These are phyloP conservation scores for Pelargonium cotyledonis DNA, from an alignment of 441 rosid species.

Conservation along the genomic window DNA sequence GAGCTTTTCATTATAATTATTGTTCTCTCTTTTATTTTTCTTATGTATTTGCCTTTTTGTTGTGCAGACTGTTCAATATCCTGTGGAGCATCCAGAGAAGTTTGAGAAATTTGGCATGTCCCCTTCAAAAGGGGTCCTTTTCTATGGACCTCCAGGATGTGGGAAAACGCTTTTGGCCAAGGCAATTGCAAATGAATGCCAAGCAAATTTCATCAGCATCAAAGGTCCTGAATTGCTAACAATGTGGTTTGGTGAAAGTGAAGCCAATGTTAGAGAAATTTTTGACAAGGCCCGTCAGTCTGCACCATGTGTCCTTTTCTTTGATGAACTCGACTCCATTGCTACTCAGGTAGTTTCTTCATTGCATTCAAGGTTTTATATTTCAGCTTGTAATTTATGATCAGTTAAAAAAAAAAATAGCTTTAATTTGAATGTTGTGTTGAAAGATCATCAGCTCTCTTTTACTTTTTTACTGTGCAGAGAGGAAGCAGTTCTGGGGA, in stretches of 20 bases:
- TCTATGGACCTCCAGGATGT: constrained; percentile 75
- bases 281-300: constrained; percentile 71
- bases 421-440: background rate
- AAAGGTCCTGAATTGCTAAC: constrained; percentile 75
- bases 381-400: background rate
- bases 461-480: constrained; percentile 21
- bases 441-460: too few relatives aligned
- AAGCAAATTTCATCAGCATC: constrained; percentile 62
- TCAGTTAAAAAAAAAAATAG: background rate
- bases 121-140: constrained; percentile 68
- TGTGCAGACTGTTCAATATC: constrained; percentile 62
- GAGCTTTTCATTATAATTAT: background rate
- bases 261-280: constrained; percentile 66
- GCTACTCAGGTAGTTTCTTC: constrained; percentile 57
- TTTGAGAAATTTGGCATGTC: constrained; percentile 44
- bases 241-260: constrained; percentile 78
- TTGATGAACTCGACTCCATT: constrained; percentile 65
- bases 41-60: background rate
- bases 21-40: background rate
- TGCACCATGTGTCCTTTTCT: constrained; percentile 71
- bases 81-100: constrained; percentile 84
- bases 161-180: constrained; percentile 70
- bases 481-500: constrained; percentile 71
- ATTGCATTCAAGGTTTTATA: background rate
- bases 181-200: constrained; percentile 69